Evolutionary conservation across 352 stramenopile genomes (phyloP).

Genomic region (Globisporangium echinulatum): DNA sequence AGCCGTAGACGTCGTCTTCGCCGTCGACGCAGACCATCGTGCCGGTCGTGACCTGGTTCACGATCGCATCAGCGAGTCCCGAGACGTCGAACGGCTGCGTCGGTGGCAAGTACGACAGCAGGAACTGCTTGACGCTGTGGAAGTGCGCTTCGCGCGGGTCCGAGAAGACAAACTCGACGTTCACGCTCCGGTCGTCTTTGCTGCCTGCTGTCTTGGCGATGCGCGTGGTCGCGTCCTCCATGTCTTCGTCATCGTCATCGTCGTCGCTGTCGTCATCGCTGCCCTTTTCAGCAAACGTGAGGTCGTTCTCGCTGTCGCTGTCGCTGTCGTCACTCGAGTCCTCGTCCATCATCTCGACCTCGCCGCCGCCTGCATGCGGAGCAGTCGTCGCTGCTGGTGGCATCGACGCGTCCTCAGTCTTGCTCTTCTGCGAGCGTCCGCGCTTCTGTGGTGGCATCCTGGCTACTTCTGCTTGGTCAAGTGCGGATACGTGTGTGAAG

Average conservation of each 20-base stretch:
- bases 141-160: constrained; percentile 78
- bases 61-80: constrained; percentile 68
- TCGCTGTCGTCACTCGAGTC: constrained; percentile 36
- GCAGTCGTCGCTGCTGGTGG: not conserved
- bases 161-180: constrained; percentile 80
- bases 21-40: constrained; percentile 81
- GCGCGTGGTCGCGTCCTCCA: constrained; percentile 22
- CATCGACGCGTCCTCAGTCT: constrained; percentile 9
- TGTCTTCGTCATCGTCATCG: constrained; percentile 50
- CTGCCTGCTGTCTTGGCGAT: not conserved
- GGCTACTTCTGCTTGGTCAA: not conserved
- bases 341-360: constrained; percentile 51
- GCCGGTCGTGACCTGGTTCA: constrained; percentile 61
- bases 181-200: constrained; percentile 32
- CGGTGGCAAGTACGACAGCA: constrained; percentile 64
- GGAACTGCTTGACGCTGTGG: constrained; percentile 84
- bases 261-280: constrained; percentile 34
- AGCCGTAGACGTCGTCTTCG: constrained; percentile 80
- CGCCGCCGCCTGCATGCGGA: constrained; percentile 10
- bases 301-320: constrained; percentile 49
- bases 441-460: constrained; percentile 29
- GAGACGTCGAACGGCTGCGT: constrained; percentile 78
- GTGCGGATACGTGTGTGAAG: not conserved
- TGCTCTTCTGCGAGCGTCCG: constrained; percentile 16
- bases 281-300: constrained; percentile 43